Evolutionary conservation across 768 basidiomycete species (phyloP).

Genomic region (Panaeolus cyanescens): DNA sequence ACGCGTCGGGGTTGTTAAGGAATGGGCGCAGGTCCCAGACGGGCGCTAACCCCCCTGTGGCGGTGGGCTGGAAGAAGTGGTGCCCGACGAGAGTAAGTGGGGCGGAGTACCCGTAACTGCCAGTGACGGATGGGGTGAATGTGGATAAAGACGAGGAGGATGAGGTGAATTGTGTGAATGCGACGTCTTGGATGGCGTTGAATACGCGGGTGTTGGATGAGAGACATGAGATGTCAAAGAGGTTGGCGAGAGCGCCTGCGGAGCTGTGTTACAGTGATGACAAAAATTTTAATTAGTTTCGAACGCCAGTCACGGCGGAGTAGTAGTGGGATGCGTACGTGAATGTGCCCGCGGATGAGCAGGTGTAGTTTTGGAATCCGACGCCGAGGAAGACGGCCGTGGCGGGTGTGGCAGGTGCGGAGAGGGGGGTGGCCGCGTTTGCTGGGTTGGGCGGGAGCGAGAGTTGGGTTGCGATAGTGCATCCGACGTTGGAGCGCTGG

Average conservation of each 20-base stretch:
- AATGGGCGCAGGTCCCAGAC: constrained; percentile 59
- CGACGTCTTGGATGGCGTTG: constrained; percentile 29
- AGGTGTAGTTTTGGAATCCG: constrained; percentile 61
- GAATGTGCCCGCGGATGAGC: constrained; percentile 40
- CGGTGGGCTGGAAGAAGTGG: constrained; percentile 55
- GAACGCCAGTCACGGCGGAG: neutral
- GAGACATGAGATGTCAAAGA: constrained; percentile 59
- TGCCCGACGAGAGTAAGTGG: constrained; percentile 42
- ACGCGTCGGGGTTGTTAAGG: constrained; percentile 44
- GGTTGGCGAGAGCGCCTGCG: constrained; percentile 49
- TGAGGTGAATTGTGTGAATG: constrained; percentile 18
- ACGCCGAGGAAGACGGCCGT: constrained; percentile 43
- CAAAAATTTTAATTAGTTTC: neutral
- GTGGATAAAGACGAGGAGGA: too few species aligned
- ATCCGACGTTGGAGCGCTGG: too few species aligned
- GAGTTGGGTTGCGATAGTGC: too few species aligned
- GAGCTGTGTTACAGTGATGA: constrained; percentile 28
- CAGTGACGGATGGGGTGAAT: too few species aligned
- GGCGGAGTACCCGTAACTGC: constrained; percentile 12
- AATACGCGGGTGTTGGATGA: constrained; percentile 26
- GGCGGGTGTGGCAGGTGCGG: constrained; percentile 23
- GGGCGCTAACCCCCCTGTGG: constrained; percentile 43
- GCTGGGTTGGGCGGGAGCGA: constrained; percentile 8
- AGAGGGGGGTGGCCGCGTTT: constrained; percentile 17
- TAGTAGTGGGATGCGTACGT: constrained; percentile 31